Percentiles rank a stretch among this genome's conserved stretches.
Conservation (phyloP, 495 filamentous ascomycete species). For the Cercophora scortea region DNA sequence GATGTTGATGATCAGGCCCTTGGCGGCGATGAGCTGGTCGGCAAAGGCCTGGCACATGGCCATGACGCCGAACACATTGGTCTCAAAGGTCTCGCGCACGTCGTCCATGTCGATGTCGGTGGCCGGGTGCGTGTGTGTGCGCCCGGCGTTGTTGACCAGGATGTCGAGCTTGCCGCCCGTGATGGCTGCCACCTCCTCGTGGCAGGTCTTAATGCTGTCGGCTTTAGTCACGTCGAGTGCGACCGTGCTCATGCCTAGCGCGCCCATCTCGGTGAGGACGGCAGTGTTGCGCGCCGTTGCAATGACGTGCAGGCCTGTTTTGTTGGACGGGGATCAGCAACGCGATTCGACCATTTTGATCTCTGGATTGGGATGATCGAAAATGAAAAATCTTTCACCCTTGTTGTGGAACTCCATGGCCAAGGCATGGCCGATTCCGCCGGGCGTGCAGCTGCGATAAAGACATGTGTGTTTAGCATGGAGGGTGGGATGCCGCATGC, state of each 20-base stretch:
- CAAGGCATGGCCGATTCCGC: constrained; percentile 45
- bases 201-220: constrained; percentile 41
- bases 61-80: constrained; percentile 55
- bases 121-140: constrained; percentile 41
- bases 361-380: not conserved
- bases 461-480: not conserved
- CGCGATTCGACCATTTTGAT: not conserved
- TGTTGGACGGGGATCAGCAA: not conserved
- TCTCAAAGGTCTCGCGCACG: constrained; percentile 49
- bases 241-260: constrained; percentile 38
- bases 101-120: constrained; percentile 44
- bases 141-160: constrained; percentile 62
- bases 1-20: constrained; percentile 50
- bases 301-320: constrained; percentile 43
- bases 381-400: constrained; percentile 18
- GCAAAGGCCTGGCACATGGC: constrained; percentile 47
- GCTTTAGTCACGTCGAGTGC: constrained; percentile 43
- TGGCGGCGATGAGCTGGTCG: constrained; percentile 42
- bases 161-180: constrained; percentile 54
- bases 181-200: constrained; percentile 35
- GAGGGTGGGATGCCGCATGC: too few relatives aligned
- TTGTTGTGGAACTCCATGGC: constrained; percentile 41
- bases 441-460: constrained; percentile 39
- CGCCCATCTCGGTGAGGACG: constrained; percentile 35
- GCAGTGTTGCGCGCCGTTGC: constrained; percentile 44